Evolutionary conservation across 805 yeast species (phyloP), one percentile per base, ranked within the genome.

Genomic region (Dipodascopsis uninucleata): DNA sequence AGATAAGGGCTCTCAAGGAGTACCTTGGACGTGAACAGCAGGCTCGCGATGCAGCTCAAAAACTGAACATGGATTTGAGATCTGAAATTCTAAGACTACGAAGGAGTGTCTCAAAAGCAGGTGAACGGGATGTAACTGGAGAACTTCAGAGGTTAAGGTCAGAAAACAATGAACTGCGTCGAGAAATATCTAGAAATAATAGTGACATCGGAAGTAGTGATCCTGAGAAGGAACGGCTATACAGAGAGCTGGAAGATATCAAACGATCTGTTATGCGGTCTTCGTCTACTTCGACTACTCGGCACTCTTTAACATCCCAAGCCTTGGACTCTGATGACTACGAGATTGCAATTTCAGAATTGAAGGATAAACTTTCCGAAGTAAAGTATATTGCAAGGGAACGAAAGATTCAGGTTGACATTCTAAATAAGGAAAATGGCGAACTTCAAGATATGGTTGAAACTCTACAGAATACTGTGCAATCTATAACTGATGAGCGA

Each of bases 381-480:
- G 53, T 39, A 6, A 42, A 36, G 29, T 23, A 31, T 24, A 47
- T 49, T 35, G 51, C 54, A 16, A 51, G 50, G 10, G 51, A 49
- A 24, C 52, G 54, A n/a, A 49, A 49, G 41, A 28, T 31, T 2
- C 54, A 49, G 37, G 53, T 49, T 17, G 54, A 49, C 29, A 28
- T 47, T 12, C 54, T 49, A 23, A 46, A 45, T 36, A 24, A 36
- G 7, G 54, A 47, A 28, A 49, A 49, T 23, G 38, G 39, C 5
- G 49, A 47, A n/a, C 24, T 49, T 20, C 54, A 49, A 31, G 54
- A 49, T 18, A 39, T 37, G 26, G 14, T 46, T 22, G 54, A 49
- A 22, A 33, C 31, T 2, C 36, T 42, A 14, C 47, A 47, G 29
- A 17, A 22, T n/a, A 28, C 34, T 18, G 21, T 46, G 14, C 53